phyloP scores from a whole-genome alignment of 306 rosid genomes.

The Dryas octopetala region DNA sequence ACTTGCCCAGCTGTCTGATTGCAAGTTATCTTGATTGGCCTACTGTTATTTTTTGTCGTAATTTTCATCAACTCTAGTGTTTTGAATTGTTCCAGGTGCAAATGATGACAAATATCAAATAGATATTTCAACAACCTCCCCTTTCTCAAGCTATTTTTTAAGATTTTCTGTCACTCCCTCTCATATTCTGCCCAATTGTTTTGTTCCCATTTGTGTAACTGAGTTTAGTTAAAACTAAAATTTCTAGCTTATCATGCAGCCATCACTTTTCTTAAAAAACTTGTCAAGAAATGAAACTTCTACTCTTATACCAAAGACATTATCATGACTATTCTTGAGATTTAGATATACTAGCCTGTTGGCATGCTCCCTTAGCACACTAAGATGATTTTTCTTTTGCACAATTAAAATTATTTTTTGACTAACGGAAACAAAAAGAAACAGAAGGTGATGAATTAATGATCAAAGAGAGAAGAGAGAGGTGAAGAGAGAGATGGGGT shows the following conservation, averaged over 20 bases:
- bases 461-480: too few species aligned
- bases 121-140: neutral
- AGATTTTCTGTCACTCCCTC: neutral
- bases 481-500: too few species aligned
- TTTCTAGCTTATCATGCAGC: neutral
- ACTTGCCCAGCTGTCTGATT: neutral
- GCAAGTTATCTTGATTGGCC: neutral
- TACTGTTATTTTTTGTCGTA: neutral
- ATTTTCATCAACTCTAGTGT: neutral
- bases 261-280: too few species aligned
- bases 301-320: neutral
- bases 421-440: too few species aligned
- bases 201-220: too few species aligned
- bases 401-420: too few species aligned
- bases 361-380: too few species aligned
- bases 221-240: neutral
- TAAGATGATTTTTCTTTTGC: too few species aligned
- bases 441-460: too few species aligned
- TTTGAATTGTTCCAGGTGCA: neutral
- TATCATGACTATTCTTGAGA: neutral
- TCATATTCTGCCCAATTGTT: neutral
- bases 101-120: neutral
- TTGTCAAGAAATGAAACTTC: too few species aligned
- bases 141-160: neutral
- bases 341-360: neutral